These are phyloP conservation scores for Pichia kudriavzevii DNA, from an alignment of 1,139 yeast species.

Conservation along the genomic window DNA sequence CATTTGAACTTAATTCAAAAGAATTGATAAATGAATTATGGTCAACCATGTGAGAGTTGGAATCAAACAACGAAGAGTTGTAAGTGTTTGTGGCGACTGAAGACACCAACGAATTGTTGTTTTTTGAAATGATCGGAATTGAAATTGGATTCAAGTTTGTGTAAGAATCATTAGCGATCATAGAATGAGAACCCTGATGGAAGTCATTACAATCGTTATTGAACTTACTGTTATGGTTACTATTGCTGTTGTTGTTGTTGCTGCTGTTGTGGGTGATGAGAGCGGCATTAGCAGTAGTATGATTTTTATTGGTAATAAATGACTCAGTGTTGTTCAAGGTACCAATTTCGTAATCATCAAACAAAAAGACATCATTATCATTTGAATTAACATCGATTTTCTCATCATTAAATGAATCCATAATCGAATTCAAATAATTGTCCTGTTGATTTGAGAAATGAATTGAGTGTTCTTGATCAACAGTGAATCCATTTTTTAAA, in stretches of 20 bases:
- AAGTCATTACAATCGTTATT: neutral
- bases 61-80: conserved; percentile 14
- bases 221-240: neutral
- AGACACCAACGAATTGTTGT: too few relatives aligned
- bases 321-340: conserved; percentile 6
- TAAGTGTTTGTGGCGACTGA: too few relatives aligned
- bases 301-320: too few relatives aligned
- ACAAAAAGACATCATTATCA: conserved; percentile 25
- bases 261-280: conserved; percentile 8
- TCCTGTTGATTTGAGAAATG: conserved; percentile 15
- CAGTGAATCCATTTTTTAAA: conserved; percentile 22
- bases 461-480: conserved; percentile 27
- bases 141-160: conserved; percentile 15
- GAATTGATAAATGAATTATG: conserved; percentile 12
- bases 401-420: conserved; percentile 7
- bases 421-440: conserved; percentile 11
- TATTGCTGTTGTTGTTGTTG: conserved; percentile 2
- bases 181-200: neutral
- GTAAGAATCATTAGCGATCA: conserved; percentile 1
- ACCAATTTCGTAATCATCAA: conserved; percentile 23
- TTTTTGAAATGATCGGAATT: conserved; percentile 8
- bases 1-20: conserved; percentile 9
- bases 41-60: conserved; percentile 4
- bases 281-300: too few relatives aligned
- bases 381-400: conserved; percentile 4